Base-by-base conservation (phyloP, 768 basidiomycete species). In the Termitomyces sp. region DNA sequence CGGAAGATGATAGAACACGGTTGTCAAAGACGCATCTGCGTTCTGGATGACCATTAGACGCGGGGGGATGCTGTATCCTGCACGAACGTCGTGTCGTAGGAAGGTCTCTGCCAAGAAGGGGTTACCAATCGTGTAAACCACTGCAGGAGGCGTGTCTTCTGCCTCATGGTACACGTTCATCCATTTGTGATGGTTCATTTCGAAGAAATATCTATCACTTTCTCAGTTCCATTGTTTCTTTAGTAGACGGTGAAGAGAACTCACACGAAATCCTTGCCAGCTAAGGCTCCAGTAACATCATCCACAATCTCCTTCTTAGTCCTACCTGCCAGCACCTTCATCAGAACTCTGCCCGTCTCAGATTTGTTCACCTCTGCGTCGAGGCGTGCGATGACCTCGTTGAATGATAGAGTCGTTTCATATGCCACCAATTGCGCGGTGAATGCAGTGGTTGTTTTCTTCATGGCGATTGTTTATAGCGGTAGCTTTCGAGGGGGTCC, bases 201-300 rank as follows among this genome's bases (percentile, higher is more conserved):
- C 70, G 27, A 66, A 56, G 64, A 80, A 80, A 39, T 76, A 76
- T 19, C 80, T 82, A 45, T 43, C 8, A 16, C 14, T 10, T 16
- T 42, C 16, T 39, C 7, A 19, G 23, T 14, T 16, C 4, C 21
- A 48, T 11, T 21, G 40, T 42, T 47, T 54, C 28, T 52, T 32
- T 19, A 21, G n/a, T n/a, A 8, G 17, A 28, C 3, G 37, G 17
- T 17, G 10, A 21, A 19, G n/a, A n/a, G 11, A 28, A 69, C 79
- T 48, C 58, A 81, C 82, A 79, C 46, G 58, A 83, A 82, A 41
- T 77, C 76, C 11, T 68, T 70, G 14, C 66, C 68, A 8, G 68
- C 68, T 0, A 68, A 62, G 4, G 70, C 66, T 6, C 60, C 64
- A 5, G 65, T 58, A 12, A 82, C 63, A 32, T 66, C 57, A 1